Percentiles rank a stretch among this genome's conserved stretches.
Conservation (phyloP, 805 yeast species). For the Danielia reshetovae region DNA sequence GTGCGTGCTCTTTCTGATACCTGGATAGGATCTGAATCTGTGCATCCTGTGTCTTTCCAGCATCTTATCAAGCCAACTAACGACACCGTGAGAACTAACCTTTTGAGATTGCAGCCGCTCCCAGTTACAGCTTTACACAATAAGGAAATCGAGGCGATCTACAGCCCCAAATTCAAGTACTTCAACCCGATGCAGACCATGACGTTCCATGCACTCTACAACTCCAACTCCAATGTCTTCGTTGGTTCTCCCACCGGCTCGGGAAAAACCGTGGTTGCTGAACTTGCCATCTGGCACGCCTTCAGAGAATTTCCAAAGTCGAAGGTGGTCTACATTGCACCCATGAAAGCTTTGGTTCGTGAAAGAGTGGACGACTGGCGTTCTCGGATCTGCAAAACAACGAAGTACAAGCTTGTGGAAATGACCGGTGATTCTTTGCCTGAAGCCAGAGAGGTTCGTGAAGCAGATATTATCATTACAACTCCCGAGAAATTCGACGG, state of each 20-base stretch:
- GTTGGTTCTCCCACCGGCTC: conserved; percentile 99
- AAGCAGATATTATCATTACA: conserved; percentile 73
- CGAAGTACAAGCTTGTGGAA: conserved; percentile 59
- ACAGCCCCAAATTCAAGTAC: conserved; percentile 64
- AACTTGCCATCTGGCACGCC: conserved; percentile 96
- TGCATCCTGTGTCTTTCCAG: conserved; percentile 78
- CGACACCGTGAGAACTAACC: conserved; percentile 78
- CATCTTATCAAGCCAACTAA: conserved; percentile 85
- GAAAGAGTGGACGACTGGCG: conserved; percentile 85
- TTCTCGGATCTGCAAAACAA: conserved; percentile 43
- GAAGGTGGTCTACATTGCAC: conserved; percentile 81
- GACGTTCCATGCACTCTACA: conserved; percentile 87
- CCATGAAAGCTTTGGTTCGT: conserved; percentile 83
- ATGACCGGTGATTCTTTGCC: conserved; percentile 82
- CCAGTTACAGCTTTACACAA: conserved; percentile 80
- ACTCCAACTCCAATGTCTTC: conserved; percentile 73
- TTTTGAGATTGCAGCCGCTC: conserved; percentile 78
- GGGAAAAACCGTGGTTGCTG: conserved; percentile 97
- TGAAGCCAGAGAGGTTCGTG: conserved; percentile 58
- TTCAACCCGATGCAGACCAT: conserved; percentile 99
- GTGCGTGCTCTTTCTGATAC: conserved; percentile 76
- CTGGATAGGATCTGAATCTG: conserved; percentile 85
- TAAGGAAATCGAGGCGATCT: conserved; percentile 61
- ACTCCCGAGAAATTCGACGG: conserved; percentile 89
- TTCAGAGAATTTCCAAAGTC: conserved; percentile 75